Base-by-base conservation (phyloP, 2,329 filamentous ascomycete genomes). In the Diaporthe caulivora region DNA sequence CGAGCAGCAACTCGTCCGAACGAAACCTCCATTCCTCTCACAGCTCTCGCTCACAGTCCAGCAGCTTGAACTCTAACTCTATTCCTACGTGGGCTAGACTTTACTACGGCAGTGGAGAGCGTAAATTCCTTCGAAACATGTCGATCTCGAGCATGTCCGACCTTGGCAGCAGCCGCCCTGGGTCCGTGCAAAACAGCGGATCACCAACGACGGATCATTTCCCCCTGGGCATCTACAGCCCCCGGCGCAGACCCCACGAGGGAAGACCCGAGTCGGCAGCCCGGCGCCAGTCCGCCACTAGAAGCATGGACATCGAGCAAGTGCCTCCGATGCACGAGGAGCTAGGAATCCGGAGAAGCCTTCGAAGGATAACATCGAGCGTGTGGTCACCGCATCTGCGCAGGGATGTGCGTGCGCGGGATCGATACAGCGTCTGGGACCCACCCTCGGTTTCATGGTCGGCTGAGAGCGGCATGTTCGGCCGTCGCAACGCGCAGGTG, bases 351-450 rank as follows among this genome's bases (percentile, higher is more conserved):
- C 80, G 79, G 21, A 78, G 78, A 15, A 78, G 80, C 17, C 76
- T 83, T 18, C 81, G 80, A 77, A 87, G 88, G 80, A 87, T 88
- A 77, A 85, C 87, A 70, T 89, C 92, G 49, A 88, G 90, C 76
- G 87, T 93, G 76, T 94, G 92, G 92, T 94, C 92, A 4, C 93
- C 93, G 13, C 93, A 95, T 82, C 83, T 95, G 40, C 88, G 88
- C 67, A 85, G 86, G 17, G 93, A 95, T 79, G 87, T 89, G 72
- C 86, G 91, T 21, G 86, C 89, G 58, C 74, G 40, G 11, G 86
- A 86, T 71, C 83, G 85, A 73, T 89, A 86, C 77, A 93, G 89
- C 79, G 86, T 91, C 21, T 97, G 94, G 93, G 90, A 92, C 74
- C 91, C 94, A 1, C 94, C 94, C 1, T 92, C 91, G 1, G 84